phyloP scores from a whole-genome alignment of 768 basidiomycete genomes.

The Hemileccinum rubropunctum region DNA sequence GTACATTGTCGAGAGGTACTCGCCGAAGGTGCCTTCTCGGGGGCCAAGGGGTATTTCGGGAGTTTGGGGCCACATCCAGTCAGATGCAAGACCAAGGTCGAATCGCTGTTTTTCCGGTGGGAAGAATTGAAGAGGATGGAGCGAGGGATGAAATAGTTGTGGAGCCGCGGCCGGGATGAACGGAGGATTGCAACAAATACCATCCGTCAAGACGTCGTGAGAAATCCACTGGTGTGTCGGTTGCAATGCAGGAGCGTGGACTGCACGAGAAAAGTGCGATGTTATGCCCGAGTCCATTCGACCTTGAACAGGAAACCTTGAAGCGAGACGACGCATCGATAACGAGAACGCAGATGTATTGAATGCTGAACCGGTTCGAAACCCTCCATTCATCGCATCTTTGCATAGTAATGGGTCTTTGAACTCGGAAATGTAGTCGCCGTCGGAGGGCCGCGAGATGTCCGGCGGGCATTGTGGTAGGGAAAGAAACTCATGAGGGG shows the following conservation, averaged over 20 bases:
- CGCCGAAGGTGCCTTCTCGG: conserved; percentile 8
- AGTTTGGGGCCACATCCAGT: conserved; percentile 21
- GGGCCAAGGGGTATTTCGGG: conserved; percentile 4
- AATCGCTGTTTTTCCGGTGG: conserved; percentile 15
- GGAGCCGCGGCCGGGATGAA: conserved; percentile 26
- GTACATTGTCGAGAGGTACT: conserved; percentile 3
- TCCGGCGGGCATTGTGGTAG: conserved; percentile 6
- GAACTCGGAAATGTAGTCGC: conserved; percentile 14
- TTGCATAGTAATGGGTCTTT: conserved; percentile 14
- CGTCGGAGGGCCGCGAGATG: neutral
- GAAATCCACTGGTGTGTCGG: conserved; percentile 13
- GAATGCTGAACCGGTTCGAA: conserved; percentile 10
- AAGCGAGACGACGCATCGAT: conserved; percentile 32
- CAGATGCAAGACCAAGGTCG: neutral
- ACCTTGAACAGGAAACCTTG: conserved; percentile 26
- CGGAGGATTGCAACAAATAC: conserved; percentile 7
- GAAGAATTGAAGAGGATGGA: conserved; percentile 23
- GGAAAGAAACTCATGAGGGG: conserved; percentile 8
- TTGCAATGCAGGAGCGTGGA: conserved; percentile 15
- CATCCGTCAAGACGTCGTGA: conserved; percentile 10
- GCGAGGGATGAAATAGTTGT: conserved; percentile 28
- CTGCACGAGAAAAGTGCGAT: conserved; percentile 6
- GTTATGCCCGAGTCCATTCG: conserved; percentile 18
- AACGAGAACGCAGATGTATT: conserved; percentile 23
- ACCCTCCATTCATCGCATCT: conserved; percentile 9